phyloP scores from a whole-genome alignment of 192 early-diverging fungal genomes.

The Gaertneriomyces semiglobifer region DNA sequence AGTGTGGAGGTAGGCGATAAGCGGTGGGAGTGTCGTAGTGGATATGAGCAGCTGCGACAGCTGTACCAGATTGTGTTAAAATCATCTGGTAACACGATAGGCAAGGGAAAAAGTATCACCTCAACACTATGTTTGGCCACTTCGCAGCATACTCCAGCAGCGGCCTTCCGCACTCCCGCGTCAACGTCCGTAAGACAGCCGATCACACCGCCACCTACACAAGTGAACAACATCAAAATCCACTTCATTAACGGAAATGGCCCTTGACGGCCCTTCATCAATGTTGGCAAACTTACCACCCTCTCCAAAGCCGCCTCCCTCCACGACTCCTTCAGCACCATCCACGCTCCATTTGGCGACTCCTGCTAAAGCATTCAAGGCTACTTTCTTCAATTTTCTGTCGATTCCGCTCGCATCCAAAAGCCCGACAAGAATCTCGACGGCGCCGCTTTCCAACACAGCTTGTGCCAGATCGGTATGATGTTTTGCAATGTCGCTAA shows the following conservation, averaged over 20 bases:
- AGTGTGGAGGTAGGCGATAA: constrained; percentile 52
- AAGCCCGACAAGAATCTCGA: constrained; percentile 49
- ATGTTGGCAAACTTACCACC: too few species aligned
- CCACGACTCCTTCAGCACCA: constrained; percentile 56
- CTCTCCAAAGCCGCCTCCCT: constrained; percentile 58
- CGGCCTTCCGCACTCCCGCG: constrained; percentile 50
- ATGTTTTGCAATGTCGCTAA: constrained; percentile 56
- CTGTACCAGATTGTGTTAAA: constrained; percentile 16
- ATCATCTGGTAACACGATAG: too few species aligned
- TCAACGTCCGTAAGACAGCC: constrained; percentile 53
- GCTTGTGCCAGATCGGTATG: constrained; percentile 49
- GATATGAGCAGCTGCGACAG: constrained; percentile 59
- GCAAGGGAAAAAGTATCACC: constrained; percentile 20
- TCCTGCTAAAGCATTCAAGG: constrained; percentile 52
- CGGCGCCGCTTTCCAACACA: constrained; percentile 55
- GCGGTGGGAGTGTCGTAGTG: constrained; percentile 54
- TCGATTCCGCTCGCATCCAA: constrained; percentile 33
- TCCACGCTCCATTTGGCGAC: constrained; percentile 60
- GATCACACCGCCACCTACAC: constrained; percentile 19
- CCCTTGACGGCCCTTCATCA: too few species aligned
- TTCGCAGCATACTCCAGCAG: constrained; percentile 55
- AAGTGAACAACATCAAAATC: too few species aligned
- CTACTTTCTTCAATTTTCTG: constrained; percentile 50
- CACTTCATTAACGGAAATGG: too few species aligned
- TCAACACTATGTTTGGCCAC: constrained; percentile 61